Evolutionary conservation across 805 yeast species (phyloP), one percentile per base, ranked within the genome.

Genomic region (Tetrapisispora iriomotensis): DNA sequence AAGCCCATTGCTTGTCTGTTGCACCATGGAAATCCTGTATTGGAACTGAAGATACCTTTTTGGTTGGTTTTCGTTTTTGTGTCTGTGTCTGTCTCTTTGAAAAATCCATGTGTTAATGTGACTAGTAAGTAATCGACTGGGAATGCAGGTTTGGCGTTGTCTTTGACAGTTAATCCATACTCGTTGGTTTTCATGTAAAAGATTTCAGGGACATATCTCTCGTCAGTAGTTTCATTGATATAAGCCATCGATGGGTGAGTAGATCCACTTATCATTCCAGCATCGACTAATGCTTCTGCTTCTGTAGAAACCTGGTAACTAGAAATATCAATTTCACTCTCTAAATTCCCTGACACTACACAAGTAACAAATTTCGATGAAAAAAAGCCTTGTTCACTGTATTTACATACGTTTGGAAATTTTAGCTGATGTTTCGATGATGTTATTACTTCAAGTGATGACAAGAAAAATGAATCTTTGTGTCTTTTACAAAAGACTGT

Each of bases 331-430:
- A 92, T 90, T 45, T 90, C 95, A 18, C 94, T 92, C 36, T 76
- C 63, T 12, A 70, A 56, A 46, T 94, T 94, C n/a, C 99, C 99
- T 1, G 94, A 75, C 3, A 92, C 71, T 18, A 87, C 90, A 64
- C 96, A 88, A 1, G 97, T 90, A 15, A 88, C 90, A 57, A 86
- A 92, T 54, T 86, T 85, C 8, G 96, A 87, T 13, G 95, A 82
- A 57, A 74, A 92, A 21, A 54, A 50, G 2, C 86, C 84, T 8
- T 72, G 60, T 22, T 71, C 74, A 21, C 82, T 70, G 71, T 77
- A 80, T 49, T 74, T 75, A 29, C 84, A 70, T 14, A 63, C 53
- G 54, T 79, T 82, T 15, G 86, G 83, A 51, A 74, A 67, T 43
- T 65, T 63, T 15, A 69, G 54, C 64, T 92, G 99, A 63, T 82